Evolutionary conservation across 257 asterid species (phyloP).

Genomic region (Solanum sejunctum): DNA sequence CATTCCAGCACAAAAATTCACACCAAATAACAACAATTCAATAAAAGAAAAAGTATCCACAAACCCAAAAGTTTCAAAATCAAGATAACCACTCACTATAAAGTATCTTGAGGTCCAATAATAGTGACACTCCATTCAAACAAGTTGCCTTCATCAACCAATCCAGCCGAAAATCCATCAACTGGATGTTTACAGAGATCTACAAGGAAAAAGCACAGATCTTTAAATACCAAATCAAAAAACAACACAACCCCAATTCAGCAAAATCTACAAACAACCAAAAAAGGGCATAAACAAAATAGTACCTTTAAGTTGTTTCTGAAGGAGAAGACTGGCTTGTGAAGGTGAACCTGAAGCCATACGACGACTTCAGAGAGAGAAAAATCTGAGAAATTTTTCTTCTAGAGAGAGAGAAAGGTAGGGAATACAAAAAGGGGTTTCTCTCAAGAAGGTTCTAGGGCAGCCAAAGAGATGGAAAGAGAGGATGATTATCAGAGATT

Average conservation of each 20-base stretch:
- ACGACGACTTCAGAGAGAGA: background rate
- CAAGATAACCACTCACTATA: conserved; percentile 47
- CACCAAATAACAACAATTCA: background rate
- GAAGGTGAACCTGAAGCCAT: conserved; percentile 78
- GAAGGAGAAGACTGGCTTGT: conserved; percentile 88
- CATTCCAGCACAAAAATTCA: background rate
- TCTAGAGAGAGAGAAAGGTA: conserved; percentile 1
- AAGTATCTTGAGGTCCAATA: conserved; percentile 94
- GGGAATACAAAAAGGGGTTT: background rate
- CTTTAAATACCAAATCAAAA: conserved; percentile 14
- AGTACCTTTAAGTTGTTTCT: conserved; percentile 86
- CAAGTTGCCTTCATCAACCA: conserved; percentile 68
- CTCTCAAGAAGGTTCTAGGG: conserved; percentile 17
- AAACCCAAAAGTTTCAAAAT: background rate
- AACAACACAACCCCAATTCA: conserved; percentile 1
- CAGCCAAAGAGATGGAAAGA: conserved; percentile 6
- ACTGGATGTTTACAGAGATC: conserved; percentile 88
- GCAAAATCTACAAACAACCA: conserved; percentile 1
- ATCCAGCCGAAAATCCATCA: conserved; percentile 96
- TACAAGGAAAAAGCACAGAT: conserved; percentile 37
- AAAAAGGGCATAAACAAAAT: background rate
- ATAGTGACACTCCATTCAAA: conserved; percentile 97
- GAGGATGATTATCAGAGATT: background rate
- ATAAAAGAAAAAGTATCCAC: background rate
- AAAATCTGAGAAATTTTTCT: background rate